phyloP scores from a whole-genome alignment of 805 yeast species.

The Scheffersomyces amazonensis region DNA sequence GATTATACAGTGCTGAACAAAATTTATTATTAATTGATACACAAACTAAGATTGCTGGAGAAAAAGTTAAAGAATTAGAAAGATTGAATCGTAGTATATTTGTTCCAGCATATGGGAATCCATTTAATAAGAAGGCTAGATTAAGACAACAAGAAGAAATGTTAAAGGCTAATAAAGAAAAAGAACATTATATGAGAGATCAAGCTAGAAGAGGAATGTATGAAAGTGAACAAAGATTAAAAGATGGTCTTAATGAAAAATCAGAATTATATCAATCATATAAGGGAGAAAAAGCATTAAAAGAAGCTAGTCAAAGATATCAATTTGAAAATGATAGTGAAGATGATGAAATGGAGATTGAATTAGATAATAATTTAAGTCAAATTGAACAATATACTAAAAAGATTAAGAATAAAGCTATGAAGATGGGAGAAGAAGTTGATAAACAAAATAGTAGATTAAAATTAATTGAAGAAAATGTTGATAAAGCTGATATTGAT shows the following conservation, averaged over 20 bases:
- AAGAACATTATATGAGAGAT: constrained; percentile 62
- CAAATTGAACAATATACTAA: constrained; percentile 68
- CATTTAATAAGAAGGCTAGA: constrained; percentile 81
- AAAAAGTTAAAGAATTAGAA: constrained; percentile 74
- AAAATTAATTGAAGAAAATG: constrained; percentile 73
- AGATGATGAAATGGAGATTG: constrained; percentile 90
- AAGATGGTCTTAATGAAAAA: constrained; percentile 51
- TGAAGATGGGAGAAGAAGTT: constrained; percentile 72
- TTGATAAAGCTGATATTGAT: constrained; percentile 80
- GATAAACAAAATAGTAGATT: constrained; percentile 74
- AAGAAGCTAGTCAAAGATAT: constrained; percentile 58
- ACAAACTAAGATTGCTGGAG: constrained; percentile 79
- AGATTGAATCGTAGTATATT: constrained; percentile 78
- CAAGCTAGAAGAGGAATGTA: constrained; percentile 56
- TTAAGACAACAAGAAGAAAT: constrained; percentile 70
- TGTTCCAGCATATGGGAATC: constrained; percentile 73
- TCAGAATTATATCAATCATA: constrained; percentile 46
- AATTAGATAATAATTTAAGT: constrained; percentile 78
- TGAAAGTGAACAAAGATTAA: constrained; percentile 67
- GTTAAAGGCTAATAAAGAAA: constrained; percentile 57
- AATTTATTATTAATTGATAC: constrained; percentile 74
- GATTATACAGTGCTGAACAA: constrained; percentile 75
- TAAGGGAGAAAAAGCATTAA: constrained; percentile 49
- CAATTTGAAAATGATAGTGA: constrained; percentile 89
- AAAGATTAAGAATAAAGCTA: constrained; percentile 71